These are phyloP conservation scores for Linum trigynum DNA, from an alignment of 345 rosid species.

Conservation along the genomic window DNA sequence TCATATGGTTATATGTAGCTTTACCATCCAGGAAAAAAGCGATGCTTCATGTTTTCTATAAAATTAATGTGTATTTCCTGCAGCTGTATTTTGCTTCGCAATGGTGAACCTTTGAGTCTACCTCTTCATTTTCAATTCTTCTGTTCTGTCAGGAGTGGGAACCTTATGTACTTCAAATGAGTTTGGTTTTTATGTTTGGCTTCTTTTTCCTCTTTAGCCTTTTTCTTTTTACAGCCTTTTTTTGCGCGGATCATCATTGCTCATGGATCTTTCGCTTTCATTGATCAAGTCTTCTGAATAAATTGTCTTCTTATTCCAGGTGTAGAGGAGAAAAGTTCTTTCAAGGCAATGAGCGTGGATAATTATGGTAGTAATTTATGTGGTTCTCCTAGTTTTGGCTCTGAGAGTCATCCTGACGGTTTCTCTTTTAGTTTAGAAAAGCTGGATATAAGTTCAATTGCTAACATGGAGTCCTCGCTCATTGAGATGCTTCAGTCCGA, in stretches of 20 bases:
- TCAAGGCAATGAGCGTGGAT: conserved; percentile 38
- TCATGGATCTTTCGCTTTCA: background rate
- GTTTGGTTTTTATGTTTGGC: background rate
- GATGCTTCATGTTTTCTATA: too few species aligned
- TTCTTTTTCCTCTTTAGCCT: background rate
- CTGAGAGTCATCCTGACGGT: conserved; percentile 46
- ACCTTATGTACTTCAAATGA: background rate
- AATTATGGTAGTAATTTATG: conserved; percentile 47
- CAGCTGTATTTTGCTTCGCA: too few species aligned
- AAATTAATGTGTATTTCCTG: too few species aligned
- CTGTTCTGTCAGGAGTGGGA: background rate
- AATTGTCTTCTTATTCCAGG: conserved; percentile 34
- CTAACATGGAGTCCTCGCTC: conserved; percentile 51
- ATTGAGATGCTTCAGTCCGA: conserved; percentile 55
- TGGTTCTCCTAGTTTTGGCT: conserved; percentile 44
- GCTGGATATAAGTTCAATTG: conserved; percentile 40
- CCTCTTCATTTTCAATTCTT: background rate
- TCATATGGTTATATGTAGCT: too few species aligned
- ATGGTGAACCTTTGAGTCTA: background rate
- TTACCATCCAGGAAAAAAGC: too few species aligned
- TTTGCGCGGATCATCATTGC: background rate
- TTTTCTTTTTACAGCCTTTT: background rate
- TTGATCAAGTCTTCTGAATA: background rate
- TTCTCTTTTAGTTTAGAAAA: conserved; percentile 58
- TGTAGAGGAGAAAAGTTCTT: conserved; percentile 52